These are phyloP conservation scores for Fomitiporia mediterranea DNA, from an alignment of 1,284 basidiomycete species.

Conservation along the genomic window DNA sequence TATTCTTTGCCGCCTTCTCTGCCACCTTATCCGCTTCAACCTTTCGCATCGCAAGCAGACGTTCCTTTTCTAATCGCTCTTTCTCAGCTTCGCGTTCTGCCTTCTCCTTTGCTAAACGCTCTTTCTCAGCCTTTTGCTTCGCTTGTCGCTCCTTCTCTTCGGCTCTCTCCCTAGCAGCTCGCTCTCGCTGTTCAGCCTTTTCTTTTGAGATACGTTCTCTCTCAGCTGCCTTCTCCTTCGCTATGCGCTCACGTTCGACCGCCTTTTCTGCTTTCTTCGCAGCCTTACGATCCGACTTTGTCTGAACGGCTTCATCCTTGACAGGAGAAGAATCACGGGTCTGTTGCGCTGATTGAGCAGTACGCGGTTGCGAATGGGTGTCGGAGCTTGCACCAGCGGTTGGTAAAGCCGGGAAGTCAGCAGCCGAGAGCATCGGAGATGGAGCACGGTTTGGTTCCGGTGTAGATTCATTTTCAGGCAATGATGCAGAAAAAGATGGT, in stretches of 20 bases:
- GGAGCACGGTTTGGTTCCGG: slow-evolving; percentile 45
- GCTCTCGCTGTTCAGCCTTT: slow-evolving; percentile 22
- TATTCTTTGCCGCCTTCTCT: slow-evolving; percentile 31
- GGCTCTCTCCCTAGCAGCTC: slow-evolving; percentile 28
- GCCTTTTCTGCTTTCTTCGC: slow-evolving; percentile 34
- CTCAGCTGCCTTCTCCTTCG: slow-evolving; percentile 34
- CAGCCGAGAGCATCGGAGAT: slow-evolving; percentile 48
- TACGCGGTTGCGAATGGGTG: slow-evolving; percentile 28
- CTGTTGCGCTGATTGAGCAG: slow-evolving; percentile 26
- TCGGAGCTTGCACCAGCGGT: slow-evolving; percentile 27
- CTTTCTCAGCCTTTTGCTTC: slow-evolving; percentile 32
- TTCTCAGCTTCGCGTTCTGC: slow-evolving; percentile 25
- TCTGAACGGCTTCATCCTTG: slow-evolving; percentile 34
- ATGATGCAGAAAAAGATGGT: slow-evolving; percentile 24
- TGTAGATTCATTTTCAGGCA: slow-evolving; percentile 36
- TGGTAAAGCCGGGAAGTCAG: slow-evolving; percentile 68
- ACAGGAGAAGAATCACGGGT: slow-evolving; percentile 24
- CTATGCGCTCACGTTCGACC: slow-evolving; percentile 29
- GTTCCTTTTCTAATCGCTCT: slow-evolving; percentile 28
- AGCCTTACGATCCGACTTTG: slow-evolving; percentile 33
- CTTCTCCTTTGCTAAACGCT: slow-evolving; percentile 29
- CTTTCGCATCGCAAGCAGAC: slow-evolving; percentile 22
- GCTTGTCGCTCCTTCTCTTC: slow-evolving; percentile 35
- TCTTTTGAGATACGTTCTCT: slow-evolving; percentile 28
- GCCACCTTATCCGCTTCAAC: slow-evolving; percentile 31